Base-by-base conservation (phyloP, 495 filamentous ascomycete genomes). In the Lasiosphaeriaceae sp. region DNA sequence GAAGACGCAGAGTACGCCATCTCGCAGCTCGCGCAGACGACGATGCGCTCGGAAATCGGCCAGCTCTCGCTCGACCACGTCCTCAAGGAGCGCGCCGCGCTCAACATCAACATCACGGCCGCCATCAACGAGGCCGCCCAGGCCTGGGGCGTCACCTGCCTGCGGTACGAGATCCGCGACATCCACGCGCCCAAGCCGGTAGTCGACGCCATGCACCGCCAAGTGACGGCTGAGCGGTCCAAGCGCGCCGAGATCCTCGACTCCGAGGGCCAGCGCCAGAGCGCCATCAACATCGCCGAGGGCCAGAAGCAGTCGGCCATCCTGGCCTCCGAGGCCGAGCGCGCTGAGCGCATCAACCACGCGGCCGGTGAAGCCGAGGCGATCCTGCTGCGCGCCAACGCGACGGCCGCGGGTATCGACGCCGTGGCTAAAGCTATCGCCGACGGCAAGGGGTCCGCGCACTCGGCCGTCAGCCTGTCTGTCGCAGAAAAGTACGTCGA, bases 1-100 rank as follows among this genome's bases (percentile, higher is more conserved):
- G 94, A 98, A 75, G 94, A 98, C 68, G 94, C 94, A 57, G 95
- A 97, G 69, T 98, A 97, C 74, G 94, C 94, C 68, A 97, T 98
- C 76, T 92, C 89, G 19, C 94, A 98, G 65, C 87, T 98, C 17
- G 94, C 94, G 2, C 94, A 98, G 73, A 98, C 94, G 2, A 98
- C 94, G 0, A 98, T 98, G 94, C 91, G 94, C 57, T 91, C 87
- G 54, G 94, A 98, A 71, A 98, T 98, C 68, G 94, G 94, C 58
- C 92, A 96, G 65, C 82, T 98, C 17, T 90, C 92, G 0, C 87
- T 98, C 63, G 94, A 98, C 73, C 92, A 97, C 75, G 94, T 98
- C 39, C 81, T 98, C 21, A 96, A 97, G 67, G 94, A 98, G 80
- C 90, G 94, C 51, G 88, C 92, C 2, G 89, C 88, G 2, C 88